A percentile compares a stretch with the other conserved stretches of the same genome.
phyloP scores from a whole-genome alignment of 1,139 yeast genomes.

The Yamadazyma diospyri region DNA sequence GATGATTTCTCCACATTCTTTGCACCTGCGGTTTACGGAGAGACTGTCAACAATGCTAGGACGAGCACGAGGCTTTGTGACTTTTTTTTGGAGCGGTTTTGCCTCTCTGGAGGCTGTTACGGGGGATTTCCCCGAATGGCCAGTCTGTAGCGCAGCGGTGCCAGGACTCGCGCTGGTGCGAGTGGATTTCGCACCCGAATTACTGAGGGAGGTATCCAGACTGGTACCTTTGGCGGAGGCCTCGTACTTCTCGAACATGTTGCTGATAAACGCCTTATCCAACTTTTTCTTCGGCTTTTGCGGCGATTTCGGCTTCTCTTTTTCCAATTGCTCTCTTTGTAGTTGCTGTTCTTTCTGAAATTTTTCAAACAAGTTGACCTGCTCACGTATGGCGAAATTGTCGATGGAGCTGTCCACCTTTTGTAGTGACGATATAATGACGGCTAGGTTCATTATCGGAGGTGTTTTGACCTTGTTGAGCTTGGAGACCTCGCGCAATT shows the following conservation, averaged over 20 bases:
- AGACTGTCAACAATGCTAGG: conserved; percentile 23
- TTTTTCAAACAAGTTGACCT: conserved; percentile 20
- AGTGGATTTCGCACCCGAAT: no score
- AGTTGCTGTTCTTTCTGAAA: conserved; percentile 11
- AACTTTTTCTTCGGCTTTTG: conserved; percentile 7
- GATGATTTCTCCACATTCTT: conserved; percentile 22
- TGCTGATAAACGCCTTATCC: conserved; percentile 18
- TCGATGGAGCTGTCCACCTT: conserved; percentile 42
- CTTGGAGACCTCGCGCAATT: conserved; percentile 8
- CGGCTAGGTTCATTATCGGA: conserved; percentile 48
- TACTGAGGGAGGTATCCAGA: no score
- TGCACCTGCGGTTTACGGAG: conserved; percentile 22
- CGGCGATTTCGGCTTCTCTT: conserved; percentile 3
- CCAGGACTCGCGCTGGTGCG: no score
- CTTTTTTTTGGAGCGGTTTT: no score
- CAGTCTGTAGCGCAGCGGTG: no score
- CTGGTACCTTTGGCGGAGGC: no score
- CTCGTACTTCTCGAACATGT: conserved; percentile 22
- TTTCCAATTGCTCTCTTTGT: not conserved
- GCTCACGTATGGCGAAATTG: conserved; percentile 33
- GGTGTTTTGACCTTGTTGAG: conserved; percentile 30
- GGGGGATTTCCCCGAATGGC: no score
- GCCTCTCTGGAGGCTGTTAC: no score
- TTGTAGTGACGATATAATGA: conserved; percentile 54
- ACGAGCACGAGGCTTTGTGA: no score